A percentile compares a stretch with the other conserved stretches of the same genome.
phyloP scores from a whole-genome alignment of 495 filamentous ascomycete genomes.

The Lineolata rhizophorae region DNA sequence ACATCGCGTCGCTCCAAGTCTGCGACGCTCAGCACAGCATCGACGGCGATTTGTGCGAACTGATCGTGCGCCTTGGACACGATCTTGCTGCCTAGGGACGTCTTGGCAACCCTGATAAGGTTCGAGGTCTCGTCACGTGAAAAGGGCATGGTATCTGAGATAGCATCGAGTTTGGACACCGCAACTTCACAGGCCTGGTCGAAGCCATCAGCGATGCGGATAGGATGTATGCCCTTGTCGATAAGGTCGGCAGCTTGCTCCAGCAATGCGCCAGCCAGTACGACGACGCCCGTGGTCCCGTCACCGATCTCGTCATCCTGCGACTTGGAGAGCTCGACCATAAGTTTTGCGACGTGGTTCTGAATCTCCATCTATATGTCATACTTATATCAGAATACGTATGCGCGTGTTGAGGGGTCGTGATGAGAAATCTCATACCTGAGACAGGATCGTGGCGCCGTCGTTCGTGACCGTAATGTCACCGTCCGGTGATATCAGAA shows the following conservation, averaged over 20 bases:
- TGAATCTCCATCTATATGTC: slow-evolving; percentile 91
- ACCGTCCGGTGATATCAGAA: slow-evolving; percentile 93
- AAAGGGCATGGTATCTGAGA: slow-evolving; percentile 81
- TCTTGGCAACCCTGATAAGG: slow-evolving; percentile 82
- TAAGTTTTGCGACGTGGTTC: slow-evolving; percentile 90
- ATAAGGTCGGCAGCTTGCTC: slow-evolving; percentile 97
- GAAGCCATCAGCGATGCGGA: slow-evolving; percentile 93
- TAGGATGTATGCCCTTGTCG: slow-evolving; percentile 98
- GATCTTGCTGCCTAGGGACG: slow-evolving; percentile 95
- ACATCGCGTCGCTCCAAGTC: slow-evolving; percentile 94
- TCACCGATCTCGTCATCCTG: slow-evolving; percentile 99
- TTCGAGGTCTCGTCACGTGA: slow-evolving; percentile 54
- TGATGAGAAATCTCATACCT: slow-evolving; percentile 24
- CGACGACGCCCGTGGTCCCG: slow-evolving; percentile 94
- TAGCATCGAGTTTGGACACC: slow-evolving; percentile 71
- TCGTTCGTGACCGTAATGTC: slow-evolving; percentile 99
- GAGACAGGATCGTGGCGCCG: slow-evolving; percentile 86
- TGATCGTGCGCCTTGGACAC: slow-evolving; percentile 97
- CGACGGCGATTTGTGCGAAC: slow-evolving; percentile 90
- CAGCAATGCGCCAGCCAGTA: slow-evolving; percentile 80
- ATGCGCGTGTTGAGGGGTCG: no score
- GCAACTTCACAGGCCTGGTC: slow-evolving; percentile 95
- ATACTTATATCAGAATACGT: no score
- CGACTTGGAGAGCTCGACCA: slow-evolving; percentile 96
- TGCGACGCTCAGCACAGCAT: slow-evolving; percentile 89